These are phyloP conservation scores for Inonotus obliquus DNA, from an alignment of 1,284 basidiomycete species.

Conservation along the genomic window DNA sequence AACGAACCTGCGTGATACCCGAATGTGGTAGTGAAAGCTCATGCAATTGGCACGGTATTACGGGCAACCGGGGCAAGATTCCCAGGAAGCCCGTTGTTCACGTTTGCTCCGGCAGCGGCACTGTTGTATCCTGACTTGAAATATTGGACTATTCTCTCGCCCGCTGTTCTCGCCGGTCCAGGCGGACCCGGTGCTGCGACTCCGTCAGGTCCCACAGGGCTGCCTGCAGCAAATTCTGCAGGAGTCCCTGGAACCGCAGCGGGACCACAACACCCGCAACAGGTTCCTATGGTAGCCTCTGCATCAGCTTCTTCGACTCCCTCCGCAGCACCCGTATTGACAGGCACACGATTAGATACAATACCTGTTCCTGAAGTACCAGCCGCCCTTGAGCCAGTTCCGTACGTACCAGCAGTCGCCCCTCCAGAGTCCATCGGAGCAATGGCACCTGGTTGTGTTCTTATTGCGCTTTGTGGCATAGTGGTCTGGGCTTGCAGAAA, in stretches of 20 bases:
- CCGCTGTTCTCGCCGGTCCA: background rate
- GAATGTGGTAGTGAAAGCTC: background rate
- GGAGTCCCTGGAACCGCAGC: background rate
- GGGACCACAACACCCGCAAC: background rate
- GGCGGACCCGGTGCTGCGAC: background rate
- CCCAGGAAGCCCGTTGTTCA: background rate
- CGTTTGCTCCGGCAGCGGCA: background rate
- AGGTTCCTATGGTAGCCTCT: background rate
- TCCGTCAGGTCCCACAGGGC: background rate
- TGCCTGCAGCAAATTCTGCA: background rate
- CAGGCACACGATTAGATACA: background rate
- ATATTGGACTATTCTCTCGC: background rate
- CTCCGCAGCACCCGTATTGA: background rate
- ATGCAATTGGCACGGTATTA: background rate
- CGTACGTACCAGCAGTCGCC: background rate
- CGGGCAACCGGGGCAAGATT: background rate
- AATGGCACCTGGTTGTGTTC: background rate
- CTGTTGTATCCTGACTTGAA: slow-evolving; percentile 1
- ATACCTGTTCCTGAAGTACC: background rate
- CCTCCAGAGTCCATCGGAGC: background rate
- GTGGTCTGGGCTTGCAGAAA: background rate
- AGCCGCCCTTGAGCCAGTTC: background rate
- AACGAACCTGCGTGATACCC: too few relatives aligned
- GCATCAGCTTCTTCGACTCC: background rate
- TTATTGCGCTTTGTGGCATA: background rate